Evolutionary conservation across 2,329 filamentous ascomycete genomes (phyloP).

Genomic region (Botrytis sinoallii): DNA sequence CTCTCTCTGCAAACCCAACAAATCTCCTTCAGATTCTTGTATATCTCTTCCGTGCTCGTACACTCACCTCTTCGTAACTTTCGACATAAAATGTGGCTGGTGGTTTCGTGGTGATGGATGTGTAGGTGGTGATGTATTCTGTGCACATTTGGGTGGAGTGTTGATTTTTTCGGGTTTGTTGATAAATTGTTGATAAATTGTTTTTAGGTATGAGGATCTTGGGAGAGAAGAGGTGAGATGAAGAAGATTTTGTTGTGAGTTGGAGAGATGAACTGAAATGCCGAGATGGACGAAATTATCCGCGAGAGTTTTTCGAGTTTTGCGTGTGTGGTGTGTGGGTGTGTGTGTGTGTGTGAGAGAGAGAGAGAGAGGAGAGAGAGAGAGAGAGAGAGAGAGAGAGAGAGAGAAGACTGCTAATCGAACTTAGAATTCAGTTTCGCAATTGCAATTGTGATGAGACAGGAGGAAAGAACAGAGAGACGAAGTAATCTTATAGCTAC

Average conservation of each 20-base stretch:
- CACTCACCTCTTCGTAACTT: not conserved
- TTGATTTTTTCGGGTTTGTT: too few species aligned
- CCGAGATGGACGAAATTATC: not conserved
- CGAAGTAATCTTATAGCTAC: not conserved
- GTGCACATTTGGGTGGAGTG: not conserved
- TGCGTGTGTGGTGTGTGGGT: too few species aligned
- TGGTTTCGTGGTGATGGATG: not conserved
- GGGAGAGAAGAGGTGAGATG: too few species aligned
- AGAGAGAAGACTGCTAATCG: not conserved
- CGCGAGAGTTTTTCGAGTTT: too few species aligned
- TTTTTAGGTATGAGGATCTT: too few species aligned
- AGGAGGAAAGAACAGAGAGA: not conserved
- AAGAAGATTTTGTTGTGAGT: too few species aligned
- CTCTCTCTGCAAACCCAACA: not conserved
- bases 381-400: not conserved
- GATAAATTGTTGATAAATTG: not conserved
- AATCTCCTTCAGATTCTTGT: not conserved
- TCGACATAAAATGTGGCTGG: not conserved
- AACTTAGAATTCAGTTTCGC: not conserved
- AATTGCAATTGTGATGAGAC: not conserved
- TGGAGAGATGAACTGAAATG: rapidly evolving
- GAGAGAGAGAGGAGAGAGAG: not conserved
- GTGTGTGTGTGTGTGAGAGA: too few species aligned
- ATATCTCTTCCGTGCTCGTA: not conserved
- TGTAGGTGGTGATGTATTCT: not conserved